Evolutionary conservation across 176 grass and related monocot genomes (phyloP).

Genomic region (Melocanna baccifera): DNA sequence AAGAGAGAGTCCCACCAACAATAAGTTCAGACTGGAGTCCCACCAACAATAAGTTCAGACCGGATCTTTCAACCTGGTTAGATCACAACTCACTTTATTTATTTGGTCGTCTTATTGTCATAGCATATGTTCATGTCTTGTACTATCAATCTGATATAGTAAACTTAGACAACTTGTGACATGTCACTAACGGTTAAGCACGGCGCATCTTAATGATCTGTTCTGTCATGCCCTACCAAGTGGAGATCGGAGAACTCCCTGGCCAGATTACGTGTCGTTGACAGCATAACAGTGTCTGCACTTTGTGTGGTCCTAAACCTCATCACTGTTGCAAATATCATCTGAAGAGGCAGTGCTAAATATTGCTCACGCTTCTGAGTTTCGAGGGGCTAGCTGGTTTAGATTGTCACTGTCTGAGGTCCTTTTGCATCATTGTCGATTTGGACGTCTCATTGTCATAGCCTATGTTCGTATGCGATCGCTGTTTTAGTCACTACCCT

Average conservation of each 20-base stretch:
- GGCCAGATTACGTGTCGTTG: not conserved
- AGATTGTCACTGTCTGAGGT: not conserved
- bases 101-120: no score
- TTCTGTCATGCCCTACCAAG: not conserved
- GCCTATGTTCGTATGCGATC: not conserved
- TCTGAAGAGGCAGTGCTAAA: not conserved
- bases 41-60: no score
- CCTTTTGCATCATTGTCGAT: not conserved
- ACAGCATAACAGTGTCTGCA: conserved; percentile 17
- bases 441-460: conserved; percentile 16
- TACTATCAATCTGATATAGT: not conserved
- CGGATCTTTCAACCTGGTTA: no score
- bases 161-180: not conserved
- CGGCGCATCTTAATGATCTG: not conserved
- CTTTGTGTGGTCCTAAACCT: not conserved
- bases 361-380: not conserved
- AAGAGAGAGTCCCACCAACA: no score
- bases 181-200: not conserved
- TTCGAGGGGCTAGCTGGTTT: no score
- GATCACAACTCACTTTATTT: no score
- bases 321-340: not conserved
- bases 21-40: no score
- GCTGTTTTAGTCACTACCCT: not conserved
- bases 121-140: not conserved
- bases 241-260: not conserved